A percentile compares a stretch with the other conserved stretches of the same genome.
Evolutionary conservation across 2,329 filamentous ascomycete genomes (phyloP).

Genomic region (Aspergillus ochraceoroseus): DNA sequence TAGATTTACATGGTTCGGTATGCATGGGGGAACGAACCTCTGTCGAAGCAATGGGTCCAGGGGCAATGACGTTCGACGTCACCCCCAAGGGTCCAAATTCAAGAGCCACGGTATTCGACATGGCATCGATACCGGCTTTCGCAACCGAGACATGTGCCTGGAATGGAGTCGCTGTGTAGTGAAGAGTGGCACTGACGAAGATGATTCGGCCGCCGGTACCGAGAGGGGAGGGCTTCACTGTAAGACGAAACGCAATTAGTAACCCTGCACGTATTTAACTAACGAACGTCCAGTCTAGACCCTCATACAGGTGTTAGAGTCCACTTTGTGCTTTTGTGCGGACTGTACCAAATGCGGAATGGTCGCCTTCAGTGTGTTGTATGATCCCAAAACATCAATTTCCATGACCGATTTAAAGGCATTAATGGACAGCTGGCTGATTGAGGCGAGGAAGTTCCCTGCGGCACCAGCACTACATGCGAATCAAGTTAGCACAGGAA

Average conservation of each 20-base stretch:
- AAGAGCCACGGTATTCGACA: slow-evolving; percentile 72
- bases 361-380: slow-evolving; percentile 90
- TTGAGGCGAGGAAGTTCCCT: slow-evolving; percentile 88
- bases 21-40: slow-evolving; percentile 47
- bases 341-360: slow-evolving; percentile 74
- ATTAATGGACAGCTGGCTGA: slow-evolving; percentile 75
- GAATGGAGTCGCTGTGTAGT: slow-evolving; percentile 79
- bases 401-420: slow-evolving; percentile 95
- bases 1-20: not conserved
- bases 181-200: slow-evolving; percentile 84
- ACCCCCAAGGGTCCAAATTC: slow-evolving; percentile 87
- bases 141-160: slow-evolving; percentile 88
- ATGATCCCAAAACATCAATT: slow-evolving; percentile 90
- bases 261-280: too few relatives aligned
- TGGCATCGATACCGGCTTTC: slow-evolving; percentile 83
- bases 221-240: slow-evolving; percentile 38
- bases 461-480: slow-evolving; percentile 74
- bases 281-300: not conserved
- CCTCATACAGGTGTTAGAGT: slow-evolving; percentile 50
- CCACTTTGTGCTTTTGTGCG: slow-evolving; percentile 57
- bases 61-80: slow-evolving; percentile 82
- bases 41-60: slow-evolving; percentile 78
- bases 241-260: not conserved
- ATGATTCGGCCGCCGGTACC: slow-evolving; percentile 77
- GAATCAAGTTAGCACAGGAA: slow-evolving; percentile 17